These are phyloP conservation scores for Periconia macrospinosa DNA, from an alignment of 2,329 filamentous ascomycete species.

Conservation along the genomic window DNA sequence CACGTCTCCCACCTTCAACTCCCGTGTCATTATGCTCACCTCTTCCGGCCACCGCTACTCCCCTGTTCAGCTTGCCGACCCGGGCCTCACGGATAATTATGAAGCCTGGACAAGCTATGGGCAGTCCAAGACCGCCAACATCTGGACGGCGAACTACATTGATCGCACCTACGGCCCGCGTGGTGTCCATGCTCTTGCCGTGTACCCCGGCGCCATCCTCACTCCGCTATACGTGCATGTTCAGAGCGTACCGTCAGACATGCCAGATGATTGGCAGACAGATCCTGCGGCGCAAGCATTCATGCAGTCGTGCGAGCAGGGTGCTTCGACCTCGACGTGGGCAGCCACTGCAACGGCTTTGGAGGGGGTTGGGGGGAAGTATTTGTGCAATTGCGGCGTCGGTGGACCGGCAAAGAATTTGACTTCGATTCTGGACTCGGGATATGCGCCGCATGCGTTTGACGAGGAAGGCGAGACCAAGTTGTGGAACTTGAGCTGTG, in stretches of 20 bases:
- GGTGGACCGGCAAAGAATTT: constrained; percentile 6
- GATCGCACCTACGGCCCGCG: constrained; percentile 51
- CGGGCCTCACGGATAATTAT: constrained; percentile 38
- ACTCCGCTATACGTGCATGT: no score
- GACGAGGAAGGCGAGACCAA: constrained; percentile 24
- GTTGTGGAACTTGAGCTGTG: constrained; percentile 26
- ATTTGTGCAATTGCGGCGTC: constrained; percentile 31
- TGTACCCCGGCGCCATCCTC: constrained; percentile 18
- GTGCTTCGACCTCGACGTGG: constrained; percentile 41
- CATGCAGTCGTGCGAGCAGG: constrained; percentile 36
- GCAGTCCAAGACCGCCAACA: constrained; percentile 56
- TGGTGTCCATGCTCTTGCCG: constrained; percentile 44
- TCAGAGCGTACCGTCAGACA: no score
- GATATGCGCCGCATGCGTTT: constrained; percentile 21
- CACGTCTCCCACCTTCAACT: constrained; percentile 20
- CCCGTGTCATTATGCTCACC: constrained; percentile 45
- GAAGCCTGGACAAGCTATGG: constrained; percentile 46
- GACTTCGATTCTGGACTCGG: background rate
- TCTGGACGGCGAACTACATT: constrained; percentile 56
- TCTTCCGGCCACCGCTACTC: constrained; percentile 42
- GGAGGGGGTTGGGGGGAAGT: constrained; percentile 38
- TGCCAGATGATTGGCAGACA: no score
- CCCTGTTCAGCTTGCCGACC: constrained; percentile 47
- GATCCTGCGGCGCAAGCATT: background rate
- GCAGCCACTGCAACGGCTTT: constrained; percentile 36